Percentiles rank a stretch among this genome's conserved stretches.
Evolutionary conservation across 108 stramenopile species (phyloP).

Genomic region (Fistulifera solaris): DNA sequence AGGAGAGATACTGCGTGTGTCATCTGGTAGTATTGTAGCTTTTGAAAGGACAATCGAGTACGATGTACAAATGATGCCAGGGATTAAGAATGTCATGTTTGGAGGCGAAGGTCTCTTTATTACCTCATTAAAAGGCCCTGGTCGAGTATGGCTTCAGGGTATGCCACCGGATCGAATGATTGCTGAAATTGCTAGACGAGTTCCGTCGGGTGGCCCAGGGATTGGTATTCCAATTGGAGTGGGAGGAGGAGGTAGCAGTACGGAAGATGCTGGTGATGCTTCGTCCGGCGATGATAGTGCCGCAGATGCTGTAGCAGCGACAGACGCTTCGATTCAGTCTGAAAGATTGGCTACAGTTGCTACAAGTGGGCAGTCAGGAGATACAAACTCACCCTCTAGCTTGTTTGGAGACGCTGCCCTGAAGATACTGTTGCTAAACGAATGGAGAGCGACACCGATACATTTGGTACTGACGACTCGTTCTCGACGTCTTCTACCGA

Average conservation of each 20-base stretch:
- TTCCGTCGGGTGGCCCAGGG: constrained; percentile 52
- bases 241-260: constrained; percentile 37
- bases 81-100: constrained; percentile 84
- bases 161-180: constrained; percentile 90
- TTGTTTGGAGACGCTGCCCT: constrained; percentile 73
- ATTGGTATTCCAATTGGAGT: constrained; percentile 43
- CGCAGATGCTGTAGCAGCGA: constrained; percentile 6
- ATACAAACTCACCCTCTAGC: constrained; percentile 47
- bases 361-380: constrained; percentile 43
- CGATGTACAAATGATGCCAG: constrained; percentile 72
- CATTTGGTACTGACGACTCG: not conserved
- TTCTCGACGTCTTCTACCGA: constrained; percentile 4
- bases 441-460: not conserved
- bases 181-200: constrained; percentile 73
- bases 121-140: constrained; percentile 72
- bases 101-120: constrained; percentile 86
- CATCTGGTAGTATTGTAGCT: constrained; percentile 72
- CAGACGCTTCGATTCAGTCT: constrained; percentile 42
- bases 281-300: constrained; percentile 10
- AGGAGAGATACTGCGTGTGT: constrained; percentile 69
- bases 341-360: constrained; percentile 71
- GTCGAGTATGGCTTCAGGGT: constrained; percentile 72
- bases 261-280: constrained; percentile 10
- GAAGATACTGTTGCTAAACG: not conserved
- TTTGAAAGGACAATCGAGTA: constrained; percentile 65